A percentile compares a stretch with the other conserved stretches of the same genome.
These are phyloP conservation scores for Silene vulgaris DNA, from an alignment of 179 eudicot genomes.

Conservation along the genomic window DNA sequence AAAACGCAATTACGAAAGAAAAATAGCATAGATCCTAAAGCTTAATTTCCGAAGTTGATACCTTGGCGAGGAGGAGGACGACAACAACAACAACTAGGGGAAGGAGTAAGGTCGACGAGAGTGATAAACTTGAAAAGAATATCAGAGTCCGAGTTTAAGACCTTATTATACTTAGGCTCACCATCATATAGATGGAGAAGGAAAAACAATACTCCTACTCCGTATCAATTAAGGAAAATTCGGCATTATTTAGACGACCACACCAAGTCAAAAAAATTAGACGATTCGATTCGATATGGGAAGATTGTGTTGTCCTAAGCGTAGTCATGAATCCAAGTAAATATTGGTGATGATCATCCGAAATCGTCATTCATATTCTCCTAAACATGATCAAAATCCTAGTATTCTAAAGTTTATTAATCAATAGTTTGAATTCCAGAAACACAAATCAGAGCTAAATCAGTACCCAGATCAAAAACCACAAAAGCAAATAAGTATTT, in stretches of 20 bases:
- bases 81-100: too few species aligned
- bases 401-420: not conserved
- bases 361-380: constrained; percentile 5
- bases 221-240: too few species aligned
- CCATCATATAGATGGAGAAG: not conserved
- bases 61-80: too few species aligned
- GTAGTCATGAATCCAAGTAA: not conserved
- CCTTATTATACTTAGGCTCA: not conserved
- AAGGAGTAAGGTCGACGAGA: too few species aligned
- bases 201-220: too few species aligned
- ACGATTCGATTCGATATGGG: not conserved
- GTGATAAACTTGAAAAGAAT: not conserved
- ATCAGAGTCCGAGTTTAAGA: not conserved
- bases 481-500: not conserved
- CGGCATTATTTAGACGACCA: too few species aligned
- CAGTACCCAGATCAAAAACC: not conserved
- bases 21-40: not conserved
- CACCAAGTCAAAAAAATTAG: not conserved
- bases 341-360: constrained; percentile 8
- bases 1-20: not conserved
- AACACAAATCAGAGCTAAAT: not conserved
- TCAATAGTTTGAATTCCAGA: not conserved
- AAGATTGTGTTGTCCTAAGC: not conserved
- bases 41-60: constrained; percentile 1
- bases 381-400: constrained; percentile 13